A percentile compares a stretch with the other conserved stretches of the same genome.
phyloP scores from a whole-genome alignment of 2,329 filamentous ascomycete genomes.

The Fusarium algeriense region DNA sequence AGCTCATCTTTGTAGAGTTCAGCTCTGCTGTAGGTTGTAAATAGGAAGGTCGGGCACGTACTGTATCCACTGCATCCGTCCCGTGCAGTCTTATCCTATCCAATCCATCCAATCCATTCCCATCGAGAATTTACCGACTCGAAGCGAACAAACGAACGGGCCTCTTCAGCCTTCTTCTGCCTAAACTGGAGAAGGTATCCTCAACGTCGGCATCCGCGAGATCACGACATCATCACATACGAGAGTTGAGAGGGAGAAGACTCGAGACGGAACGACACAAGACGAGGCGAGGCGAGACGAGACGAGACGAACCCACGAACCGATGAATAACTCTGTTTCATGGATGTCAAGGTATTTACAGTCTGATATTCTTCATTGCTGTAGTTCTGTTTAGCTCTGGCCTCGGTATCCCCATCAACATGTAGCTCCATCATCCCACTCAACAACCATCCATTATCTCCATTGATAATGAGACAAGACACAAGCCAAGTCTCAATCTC shows the following conservation, averaged over 20 bases:
- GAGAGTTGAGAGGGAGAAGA: constrained; percentile 16
- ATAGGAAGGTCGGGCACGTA: constrained; percentile 40
- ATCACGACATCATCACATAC: constrained; percentile 31
- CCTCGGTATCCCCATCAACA: constrained; percentile 34
- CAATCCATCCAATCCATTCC: constrained; percentile 35
- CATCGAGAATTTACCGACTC: constrained; percentile 44
- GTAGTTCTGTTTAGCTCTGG: constrained; percentile 2
- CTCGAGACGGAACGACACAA: constrained; percentile 4
- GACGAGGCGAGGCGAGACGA: not conserved
- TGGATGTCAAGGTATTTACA: constrained; percentile 27
- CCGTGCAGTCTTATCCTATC: constrained; percentile 38
- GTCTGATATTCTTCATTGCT: not conserved
- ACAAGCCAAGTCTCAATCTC: constrained; percentile 24
- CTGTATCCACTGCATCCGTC: constrained; percentile 42
- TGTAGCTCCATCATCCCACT: constrained; percentile 31
- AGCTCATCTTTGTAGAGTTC: constrained; percentile 18
- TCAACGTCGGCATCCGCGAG: constrained; percentile 38
- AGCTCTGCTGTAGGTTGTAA: constrained; percentile 32
- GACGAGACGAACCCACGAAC: constrained; percentile 17
- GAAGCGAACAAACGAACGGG: constrained; percentile 40
- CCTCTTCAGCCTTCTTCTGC: constrained; percentile 44
- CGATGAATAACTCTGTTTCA: constrained; percentile 15
- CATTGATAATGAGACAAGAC: constrained; percentile 38
- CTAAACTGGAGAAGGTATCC: constrained; percentile 35
- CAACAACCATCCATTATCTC: constrained; percentile 23